Conservation (phyloP, 257 asterid genomes). For the Solanum boliviense region DNA sequence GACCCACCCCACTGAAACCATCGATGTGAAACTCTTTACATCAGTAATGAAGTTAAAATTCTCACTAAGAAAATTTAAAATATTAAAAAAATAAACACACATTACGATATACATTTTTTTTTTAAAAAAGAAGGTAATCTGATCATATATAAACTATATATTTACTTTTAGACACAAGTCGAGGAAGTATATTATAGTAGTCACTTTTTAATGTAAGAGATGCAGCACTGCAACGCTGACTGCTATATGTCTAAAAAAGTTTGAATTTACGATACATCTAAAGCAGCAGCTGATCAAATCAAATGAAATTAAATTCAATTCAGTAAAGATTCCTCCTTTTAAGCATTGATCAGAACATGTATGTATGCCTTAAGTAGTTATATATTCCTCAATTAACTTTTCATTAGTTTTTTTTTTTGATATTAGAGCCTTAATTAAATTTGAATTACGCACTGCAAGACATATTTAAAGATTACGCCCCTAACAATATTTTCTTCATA, state of each 20-base stretch:
- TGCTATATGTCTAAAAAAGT: not conserved
- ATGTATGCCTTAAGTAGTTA: not conserved
- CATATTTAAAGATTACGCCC: too few species aligned
- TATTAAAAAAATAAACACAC: too few species aligned
- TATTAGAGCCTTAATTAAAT: too few species aligned
- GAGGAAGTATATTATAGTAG: not conserved
- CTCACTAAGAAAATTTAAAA: too few species aligned
- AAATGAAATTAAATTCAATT: not conserved
- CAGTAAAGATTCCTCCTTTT: not conserved
- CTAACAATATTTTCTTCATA: too few species aligned
- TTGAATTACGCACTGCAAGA: rapidly evolving
- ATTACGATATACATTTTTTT: too few species aligned
- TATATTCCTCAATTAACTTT: not conserved
- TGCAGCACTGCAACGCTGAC: not conserved
- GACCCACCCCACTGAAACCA: not conserved
- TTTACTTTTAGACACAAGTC: not conserved
- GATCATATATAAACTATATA: too few species aligned
- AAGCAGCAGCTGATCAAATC: not conserved
- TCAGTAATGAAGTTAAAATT: too few species aligned
- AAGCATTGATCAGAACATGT: not conserved
- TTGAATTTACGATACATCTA: not conserved
- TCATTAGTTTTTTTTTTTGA: not conserved
- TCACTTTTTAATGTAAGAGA: not conserved
- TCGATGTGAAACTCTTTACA: not conserved
- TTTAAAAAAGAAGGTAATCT: too few species aligned